phyloP scores from a whole-genome alignment of 345 rosid genomes.

The Ceriops decandra region DNA sequence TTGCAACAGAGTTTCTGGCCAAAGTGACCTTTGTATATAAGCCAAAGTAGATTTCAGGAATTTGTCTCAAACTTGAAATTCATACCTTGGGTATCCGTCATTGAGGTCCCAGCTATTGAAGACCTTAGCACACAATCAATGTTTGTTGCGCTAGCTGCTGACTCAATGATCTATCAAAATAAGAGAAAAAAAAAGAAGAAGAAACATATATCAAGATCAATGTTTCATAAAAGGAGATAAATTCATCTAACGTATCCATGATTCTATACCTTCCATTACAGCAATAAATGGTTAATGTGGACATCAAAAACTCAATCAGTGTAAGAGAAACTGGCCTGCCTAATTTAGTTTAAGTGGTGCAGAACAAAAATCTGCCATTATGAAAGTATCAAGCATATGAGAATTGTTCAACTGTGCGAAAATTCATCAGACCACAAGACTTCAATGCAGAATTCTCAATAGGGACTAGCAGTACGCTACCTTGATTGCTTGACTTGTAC shows the following conservation, averaged over 20 bases:
- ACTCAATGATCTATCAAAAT: slow-evolving; percentile 57
- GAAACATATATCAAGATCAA: not conserved
- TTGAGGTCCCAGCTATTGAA: slow-evolving; percentile 26
- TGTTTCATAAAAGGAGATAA: not conserved
- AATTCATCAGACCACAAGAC: not conserved
- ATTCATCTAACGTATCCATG: not conserved
- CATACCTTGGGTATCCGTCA: slow-evolving; percentile 53
- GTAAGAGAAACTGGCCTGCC: slow-evolving; percentile 52
- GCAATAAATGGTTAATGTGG: slow-evolving; percentile 59
- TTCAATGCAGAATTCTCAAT: too few relatives aligned
- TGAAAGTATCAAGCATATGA: not conserved
- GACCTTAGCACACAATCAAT: slow-evolving; percentile 34
- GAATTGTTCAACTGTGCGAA: not conserved
- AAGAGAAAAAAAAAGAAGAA: slow-evolving; percentile 2
- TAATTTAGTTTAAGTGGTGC: slow-evolving; percentile 69
- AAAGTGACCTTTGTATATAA: too few relatives aligned
- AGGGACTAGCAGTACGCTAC: too few relatives aligned
- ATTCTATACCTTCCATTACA: slow-evolving; percentile 77
- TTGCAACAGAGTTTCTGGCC: too few relatives aligned
- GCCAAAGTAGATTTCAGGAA: not conserved
- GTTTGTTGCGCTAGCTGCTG: slow-evolving; percentile 55
- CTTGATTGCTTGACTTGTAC: too few relatives aligned
- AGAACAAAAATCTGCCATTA: slow-evolving; percentile 44
- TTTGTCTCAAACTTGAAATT: not conserved
- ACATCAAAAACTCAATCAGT: slow-evolving; percentile 83